Percentiles rank a stretch among this genome's conserved stretches.
Evolutionary conservation across 2,329 filamentous ascomycete species (phyloP).

Genomic region (Elsinoe ampelina): DNA sequence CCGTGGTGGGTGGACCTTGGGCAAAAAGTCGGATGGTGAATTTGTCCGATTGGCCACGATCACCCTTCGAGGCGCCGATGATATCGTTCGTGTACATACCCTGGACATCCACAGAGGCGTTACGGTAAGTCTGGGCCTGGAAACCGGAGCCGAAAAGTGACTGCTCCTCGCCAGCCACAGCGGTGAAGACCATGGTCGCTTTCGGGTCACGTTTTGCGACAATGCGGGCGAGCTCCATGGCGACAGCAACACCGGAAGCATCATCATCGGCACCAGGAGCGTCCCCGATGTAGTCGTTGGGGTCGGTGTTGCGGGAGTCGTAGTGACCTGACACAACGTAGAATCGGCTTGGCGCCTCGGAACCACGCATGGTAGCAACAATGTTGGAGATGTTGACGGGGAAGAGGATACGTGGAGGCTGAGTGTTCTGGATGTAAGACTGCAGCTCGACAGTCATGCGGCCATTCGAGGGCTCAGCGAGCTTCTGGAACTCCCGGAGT

Average conservation of each 20-base stretch:
- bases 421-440: conserved; percentile 43
- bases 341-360: conserved; percentile 37
- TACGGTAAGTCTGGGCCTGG: conserved; percentile 45
- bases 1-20: conserved; percentile 23
- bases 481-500: conserved; percentile 39
- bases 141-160: conserved; percentile 43
- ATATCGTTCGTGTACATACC: conserved; percentile 52
- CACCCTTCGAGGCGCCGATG: conserved; percentile 36
- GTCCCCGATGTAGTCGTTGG: conserved; percentile 43
- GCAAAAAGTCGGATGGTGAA: conserved; percentile 9
- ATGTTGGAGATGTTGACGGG: conserved; percentile 47
- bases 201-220: conserved; percentile 39
- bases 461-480: conserved; percentile 42
- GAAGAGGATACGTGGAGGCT: conserved; percentile 40
- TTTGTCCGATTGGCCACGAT: not conserved
- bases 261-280: conserved; percentile 52
- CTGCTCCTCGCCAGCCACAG: conserved; percentile 51
- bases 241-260: conserved; percentile 46
- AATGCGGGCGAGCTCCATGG: conserved; percentile 47
- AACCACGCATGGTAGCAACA: conserved; percentile 43
- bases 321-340: conserved; percentile 50
- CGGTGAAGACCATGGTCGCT: conserved; percentile 48
- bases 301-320: conserved; percentile 43
- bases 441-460: conserved; percentile 42
- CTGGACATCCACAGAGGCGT: conserved; percentile 45